Percentiles rank a stretch among this genome's conserved stretches.
phyloP scores from a whole-genome alignment of 1,284 basidiomycete genomes.

The Ceratobasidium sp. region DNA sequence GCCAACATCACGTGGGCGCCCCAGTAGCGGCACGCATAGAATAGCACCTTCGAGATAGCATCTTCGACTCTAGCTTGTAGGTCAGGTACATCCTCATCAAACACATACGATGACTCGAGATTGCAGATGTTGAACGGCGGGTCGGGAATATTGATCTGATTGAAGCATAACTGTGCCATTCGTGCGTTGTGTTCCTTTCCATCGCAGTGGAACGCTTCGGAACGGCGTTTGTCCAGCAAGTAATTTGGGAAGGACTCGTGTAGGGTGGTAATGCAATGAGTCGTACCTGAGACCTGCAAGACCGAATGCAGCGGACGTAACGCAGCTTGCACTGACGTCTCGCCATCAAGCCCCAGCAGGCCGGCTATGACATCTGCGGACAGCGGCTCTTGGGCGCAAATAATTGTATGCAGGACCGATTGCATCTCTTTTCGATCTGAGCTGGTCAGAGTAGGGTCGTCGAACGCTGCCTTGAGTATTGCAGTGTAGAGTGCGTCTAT shows the following conservation, averaged over 20 bases:
- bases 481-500: background rate
- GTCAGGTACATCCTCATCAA: background rate
- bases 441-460: background rate
- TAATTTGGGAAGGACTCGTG: constrained; percentile 24
- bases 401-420: background rate
- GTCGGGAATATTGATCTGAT: background rate
- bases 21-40: constrained; percentile 21
- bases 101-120: too few relatives aligned
- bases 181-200: background rate
- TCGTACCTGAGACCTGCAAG: background rate
- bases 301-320: constrained; percentile 2
- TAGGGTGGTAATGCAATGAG: background rate
- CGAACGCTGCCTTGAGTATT: too few relatives aligned
- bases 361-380: background rate
- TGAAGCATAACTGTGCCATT: background rate
- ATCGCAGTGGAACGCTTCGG: background rate
- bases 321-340: background rate
- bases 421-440: background rate
- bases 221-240: background rate
- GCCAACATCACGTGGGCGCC: background rate
- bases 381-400: constrained; percentile 9
- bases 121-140: too few relatives aligned
- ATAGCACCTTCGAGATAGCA: background rate
- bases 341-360: background rate
- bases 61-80: background rate